A percentile compares a stretch with the other conserved stretches of the same genome.
phyloP scores from a whole-genome alignment of 345 rosid species.

The Triadica sebifera region DNA sequence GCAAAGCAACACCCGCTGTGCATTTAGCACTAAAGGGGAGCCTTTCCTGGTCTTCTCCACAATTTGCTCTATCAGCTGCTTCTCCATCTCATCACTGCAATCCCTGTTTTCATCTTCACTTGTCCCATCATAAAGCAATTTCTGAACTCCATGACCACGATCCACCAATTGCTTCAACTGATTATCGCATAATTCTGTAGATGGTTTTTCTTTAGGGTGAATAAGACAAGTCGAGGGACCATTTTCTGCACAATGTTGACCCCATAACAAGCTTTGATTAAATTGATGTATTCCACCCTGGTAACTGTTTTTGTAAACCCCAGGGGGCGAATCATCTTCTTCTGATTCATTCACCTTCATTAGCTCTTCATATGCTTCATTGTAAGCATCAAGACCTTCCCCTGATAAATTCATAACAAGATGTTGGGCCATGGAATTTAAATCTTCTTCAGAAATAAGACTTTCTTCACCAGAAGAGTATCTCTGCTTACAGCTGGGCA shows the following conservation, averaged over 20 bases:
- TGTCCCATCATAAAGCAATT: constrained; percentile 32
- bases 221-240: constrained; percentile 11
- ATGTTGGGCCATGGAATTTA: constrained; percentile 36
- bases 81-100: constrained; percentile 59
- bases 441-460: constrained; percentile 32
- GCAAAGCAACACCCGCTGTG: constrained; percentile 56
- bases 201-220: neutral
- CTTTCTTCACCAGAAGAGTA: constrained; percentile 23
- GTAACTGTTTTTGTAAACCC: constrained; percentile 27
- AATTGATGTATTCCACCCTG: constrained; percentile 22
- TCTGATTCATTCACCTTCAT: constrained; percentile 54
- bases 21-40: constrained; percentile 65
- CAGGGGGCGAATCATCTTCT: constrained; percentile 50
- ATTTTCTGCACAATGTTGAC: constrained; percentile 14
- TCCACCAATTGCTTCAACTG: constrained; percentile 16
- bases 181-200: constrained; percentile 7
- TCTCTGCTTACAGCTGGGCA: constrained; percentile 31
- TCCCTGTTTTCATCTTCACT: constrained; percentile 54
- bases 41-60: constrained; percentile 83
- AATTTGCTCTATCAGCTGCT: constrained; percentile 69
- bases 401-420: constrained; percentile 68
- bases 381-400: constrained; percentile 75
- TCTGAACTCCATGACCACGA: constrained; percentile 22
- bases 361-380: constrained; percentile 67
- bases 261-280: constrained; percentile 31